Evolutionary conservation across 164 flowering plant genomes (phyloP).

Genomic region (Amborella trichopoda): DNA sequence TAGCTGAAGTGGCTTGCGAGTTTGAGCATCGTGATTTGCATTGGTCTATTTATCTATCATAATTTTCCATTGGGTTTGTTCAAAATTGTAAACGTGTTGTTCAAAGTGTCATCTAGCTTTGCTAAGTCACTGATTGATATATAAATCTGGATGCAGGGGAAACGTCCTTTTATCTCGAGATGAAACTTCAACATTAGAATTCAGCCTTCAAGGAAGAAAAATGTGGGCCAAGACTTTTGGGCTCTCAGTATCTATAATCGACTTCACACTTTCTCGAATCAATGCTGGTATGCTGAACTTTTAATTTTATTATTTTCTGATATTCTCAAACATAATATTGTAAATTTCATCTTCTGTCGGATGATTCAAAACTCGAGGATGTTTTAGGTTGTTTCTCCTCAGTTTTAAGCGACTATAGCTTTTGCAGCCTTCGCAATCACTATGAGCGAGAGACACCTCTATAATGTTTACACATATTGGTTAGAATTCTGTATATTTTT

Average conservation of each 20-base stretch:
- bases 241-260: constrained; percentile 57
- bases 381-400: too few relatives aligned
- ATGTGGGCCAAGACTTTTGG: constrained; percentile 49
- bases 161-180: constrained; percentile 68
- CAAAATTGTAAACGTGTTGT: neutral
- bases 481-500: too few relatives aligned
- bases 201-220: constrained; percentile 60
- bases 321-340: too few relatives aligned
- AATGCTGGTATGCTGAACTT: constrained; percentile 82
- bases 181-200: constrained; percentile 28
- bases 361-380: too few relatives aligned
- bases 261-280: constrained; percentile 87
- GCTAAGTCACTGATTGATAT: too few relatives aligned
- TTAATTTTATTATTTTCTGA: too few relatives aligned
- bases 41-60: constrained; percentile 35
- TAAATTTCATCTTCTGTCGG: too few relatives aligned
- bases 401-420: too few relatives aligned
- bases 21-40: constrained; percentile 96
- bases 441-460: too few relatives aligned
- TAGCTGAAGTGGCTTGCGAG: constrained; percentile 88
- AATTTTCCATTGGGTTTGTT: neutral
- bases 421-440: too few relatives aligned
- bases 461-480: too few relatives aligned
- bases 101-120: too few relatives aligned
- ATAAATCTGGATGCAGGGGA: constrained; percentile 60